These are phyloP conservation scores for Chalciporus pseudorubinellus DNA, from an alignment of 768 basidiomycete genomes.

Conservation along the genomic window DNA sequence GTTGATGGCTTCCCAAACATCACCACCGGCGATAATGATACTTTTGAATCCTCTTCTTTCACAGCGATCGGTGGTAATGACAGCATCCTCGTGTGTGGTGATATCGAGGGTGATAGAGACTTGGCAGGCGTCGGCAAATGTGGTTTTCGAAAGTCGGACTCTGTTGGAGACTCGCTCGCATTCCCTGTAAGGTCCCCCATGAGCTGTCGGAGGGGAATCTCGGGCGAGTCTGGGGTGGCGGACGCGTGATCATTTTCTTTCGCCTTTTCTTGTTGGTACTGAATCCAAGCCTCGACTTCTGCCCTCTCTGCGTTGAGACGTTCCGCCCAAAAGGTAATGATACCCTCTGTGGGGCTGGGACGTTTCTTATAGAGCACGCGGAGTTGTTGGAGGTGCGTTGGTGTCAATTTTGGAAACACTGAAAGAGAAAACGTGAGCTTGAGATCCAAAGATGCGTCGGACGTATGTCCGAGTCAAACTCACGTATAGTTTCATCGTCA, in stretches of 20 bases:
- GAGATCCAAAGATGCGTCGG: neutral
- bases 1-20: neutral
- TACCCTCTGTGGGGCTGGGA: slow-evolving; percentile 14
- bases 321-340: slow-evolving; percentile 28
- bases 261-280: slow-evolving; percentile 29
- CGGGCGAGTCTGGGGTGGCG: slow-evolving; percentile 11
- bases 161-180: slow-evolving; percentile 18
- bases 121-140: slow-evolving; percentile 31
- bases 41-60: slow-evolving; percentile 22
- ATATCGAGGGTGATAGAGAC: slow-evolving; percentile 20
- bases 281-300: slow-evolving; percentile 26
- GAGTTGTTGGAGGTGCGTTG: slow-evolving; percentile 22
- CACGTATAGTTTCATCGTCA: slow-evolving; percentile 29
- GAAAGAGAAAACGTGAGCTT: neutral
- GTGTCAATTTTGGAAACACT: slow-evolving; percentile 30
- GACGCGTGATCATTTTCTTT: neutral
- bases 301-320: slow-evolving; percentile 17
- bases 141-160: slow-evolving; percentile 9
- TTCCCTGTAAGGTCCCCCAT: neutral
- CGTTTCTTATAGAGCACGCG: slow-evolving; percentile 16
- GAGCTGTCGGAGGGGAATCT: neutral
- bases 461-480: slow-evolving; percentile 5
- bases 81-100: slow-evolving; percentile 11
- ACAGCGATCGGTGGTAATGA: slow-evolving; percentile 33
- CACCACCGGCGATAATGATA: neutral